Percentiles rank a stretch among this genome's conserved stretches.
phyloP scores from a whole-genome alignment of 805 yeast species.

The Cyberlindnera maritima region DNA sequence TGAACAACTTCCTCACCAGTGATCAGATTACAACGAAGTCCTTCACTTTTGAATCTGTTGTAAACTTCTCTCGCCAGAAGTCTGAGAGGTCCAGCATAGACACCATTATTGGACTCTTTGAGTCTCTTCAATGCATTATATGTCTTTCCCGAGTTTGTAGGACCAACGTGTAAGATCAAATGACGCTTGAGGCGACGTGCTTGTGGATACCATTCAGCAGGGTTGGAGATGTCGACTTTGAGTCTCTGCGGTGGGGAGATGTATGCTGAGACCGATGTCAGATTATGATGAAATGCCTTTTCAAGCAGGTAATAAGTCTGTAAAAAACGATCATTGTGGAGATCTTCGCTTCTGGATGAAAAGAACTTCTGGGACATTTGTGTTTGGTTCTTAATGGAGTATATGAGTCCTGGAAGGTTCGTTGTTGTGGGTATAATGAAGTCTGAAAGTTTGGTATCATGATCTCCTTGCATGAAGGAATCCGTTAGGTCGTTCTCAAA shows the following conservation, averaged over 20 bases:
- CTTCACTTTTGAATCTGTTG: slow-evolving; percentile 69
- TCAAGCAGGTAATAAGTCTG: slow-evolving; percentile 15
- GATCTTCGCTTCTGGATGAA: not conserved
- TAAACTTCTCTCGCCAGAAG: slow-evolving; percentile 88
- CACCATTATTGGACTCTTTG: slow-evolving; percentile 66
- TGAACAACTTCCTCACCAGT: slow-evolving; percentile 95
- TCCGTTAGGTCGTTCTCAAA: slow-evolving; percentile 12
- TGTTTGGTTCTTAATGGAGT: not conserved
- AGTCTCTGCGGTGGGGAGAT: slow-evolving; percentile 20
- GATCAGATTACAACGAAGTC: slow-evolving; percentile 72
- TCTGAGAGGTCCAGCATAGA: slow-evolving; percentile 92
- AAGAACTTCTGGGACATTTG: slow-evolving; percentile 7
- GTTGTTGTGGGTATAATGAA: slow-evolving; percentile 6
- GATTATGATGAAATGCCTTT: slow-evolving; percentile 8
- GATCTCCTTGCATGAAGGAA: not conserved
- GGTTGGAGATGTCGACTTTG: slow-evolving; percentile 48
- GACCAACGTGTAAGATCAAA: slow-evolving; percentile 92
- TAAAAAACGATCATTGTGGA: not conserved
- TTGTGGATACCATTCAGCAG: slow-evolving; percentile 79
- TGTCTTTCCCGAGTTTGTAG: slow-evolving; percentile 96
- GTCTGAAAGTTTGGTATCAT: not conserved
- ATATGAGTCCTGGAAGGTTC: slow-evolving; percentile 1
- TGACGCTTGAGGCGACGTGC: slow-evolving; percentile 79
- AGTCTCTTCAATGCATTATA: slow-evolving; percentile 73
- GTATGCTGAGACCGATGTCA: slow-evolving; percentile 5